These are phyloP conservation scores for Narthecium ossifragum DNA, from an alignment of 106 monocot genomes.

Conservation along the genomic window DNA sequence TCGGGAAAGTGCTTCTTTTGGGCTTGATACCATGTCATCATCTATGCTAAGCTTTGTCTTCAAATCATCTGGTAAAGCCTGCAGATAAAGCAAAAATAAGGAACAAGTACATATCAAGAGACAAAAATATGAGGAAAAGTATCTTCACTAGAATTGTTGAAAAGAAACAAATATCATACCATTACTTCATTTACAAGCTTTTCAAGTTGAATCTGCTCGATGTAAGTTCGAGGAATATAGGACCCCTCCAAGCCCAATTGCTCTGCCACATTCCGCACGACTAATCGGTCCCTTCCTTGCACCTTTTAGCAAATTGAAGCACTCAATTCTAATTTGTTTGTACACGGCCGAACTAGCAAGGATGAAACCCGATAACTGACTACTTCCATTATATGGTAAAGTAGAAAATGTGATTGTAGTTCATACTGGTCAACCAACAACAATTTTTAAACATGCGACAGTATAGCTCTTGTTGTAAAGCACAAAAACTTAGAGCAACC, in stretches of 20 bases:
- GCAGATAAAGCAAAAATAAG: slow-evolving; percentile 5
- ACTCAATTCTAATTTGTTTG: too few species aligned
- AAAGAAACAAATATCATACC: slow-evolving; percentile 9
- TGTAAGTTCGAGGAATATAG: slow-evolving; percentile 87
- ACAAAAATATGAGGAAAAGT: not conserved
- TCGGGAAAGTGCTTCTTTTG: slow-evolving; percentile 71
- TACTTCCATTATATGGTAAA: too few species aligned
- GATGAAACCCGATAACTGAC: too few species aligned
- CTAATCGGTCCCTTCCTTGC: slow-evolving; percentile 83
- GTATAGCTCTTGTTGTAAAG: too few species aligned
- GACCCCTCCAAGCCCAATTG: slow-evolving; percentile 82
- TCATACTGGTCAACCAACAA: too few species aligned
- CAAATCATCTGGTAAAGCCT: slow-evolving; percentile 95
- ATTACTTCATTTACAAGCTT: slow-evolving; percentile 92
- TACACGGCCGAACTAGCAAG: too few species aligned
- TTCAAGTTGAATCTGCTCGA: slow-evolving; percentile 95
- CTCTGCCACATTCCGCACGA: slow-evolving; percentile 64
- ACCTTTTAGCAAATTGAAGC: slow-evolving; percentile 38
- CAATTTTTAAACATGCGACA: too few species aligned
- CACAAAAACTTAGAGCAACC: too few species aligned
- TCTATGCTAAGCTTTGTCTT: slow-evolving; percentile 82
- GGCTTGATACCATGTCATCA: slow-evolving; percentile 57
- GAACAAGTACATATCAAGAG: not conserved
- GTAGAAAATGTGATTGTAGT: too few species aligned
- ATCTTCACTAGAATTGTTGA: not conserved